These are phyloP conservation scores for Clavariopsis aquatica DNA, from an alignment of 495 filamentous ascomycete species.

Conservation along the genomic window DNA sequence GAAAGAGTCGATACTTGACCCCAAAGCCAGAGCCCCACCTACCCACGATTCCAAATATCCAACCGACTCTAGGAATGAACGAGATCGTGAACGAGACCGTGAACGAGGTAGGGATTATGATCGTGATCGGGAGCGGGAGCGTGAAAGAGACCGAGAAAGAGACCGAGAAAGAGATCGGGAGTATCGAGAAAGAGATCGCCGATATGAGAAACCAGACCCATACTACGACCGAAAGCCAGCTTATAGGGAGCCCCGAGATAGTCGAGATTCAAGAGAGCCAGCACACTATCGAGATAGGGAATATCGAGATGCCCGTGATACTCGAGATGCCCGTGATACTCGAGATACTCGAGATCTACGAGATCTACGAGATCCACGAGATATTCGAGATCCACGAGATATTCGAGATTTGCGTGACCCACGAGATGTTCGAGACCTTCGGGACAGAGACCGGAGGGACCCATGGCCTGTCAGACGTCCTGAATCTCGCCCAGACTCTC, in stretches of 20 bases:
- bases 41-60: constrained; percentile 34
- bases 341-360: constrained; percentile 19
- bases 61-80: constrained; percentile 33
- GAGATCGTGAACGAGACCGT: constrained; percentile 39
- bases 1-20: constrained; percentile 19
- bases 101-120: constrained; percentile 46
- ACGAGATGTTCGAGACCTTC: constrained; percentile 54
- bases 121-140: constrained; percentile 37
- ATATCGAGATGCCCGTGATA: constrained; percentile 9
- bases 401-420: constrained; percentile 45
- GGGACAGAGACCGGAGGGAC: constrained; percentile 46
- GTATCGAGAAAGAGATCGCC: constrained; percentile 28
- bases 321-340: constrained; percentile 10
- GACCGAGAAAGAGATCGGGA: constrained; percentile 46
- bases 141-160: constrained; percentile 40
- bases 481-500: constrained; percentile 41
- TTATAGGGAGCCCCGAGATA: constrained; percentile 25
- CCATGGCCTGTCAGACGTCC: constrained; percentile 31
- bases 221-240: constrained; percentile 30
- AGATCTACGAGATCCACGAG: constrained; percentile 23
- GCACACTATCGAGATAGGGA: constrained; percentile 13
- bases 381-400: constrained; percentile 12
- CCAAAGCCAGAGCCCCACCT: constrained; percentile 19
- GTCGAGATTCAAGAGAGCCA: constrained; percentile 10
- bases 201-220: constrained; percentile 39